Base-by-base conservation (phyloP, 192 early-diverging fungal genomes). In the Entomortierella chlamydospora region DNA sequence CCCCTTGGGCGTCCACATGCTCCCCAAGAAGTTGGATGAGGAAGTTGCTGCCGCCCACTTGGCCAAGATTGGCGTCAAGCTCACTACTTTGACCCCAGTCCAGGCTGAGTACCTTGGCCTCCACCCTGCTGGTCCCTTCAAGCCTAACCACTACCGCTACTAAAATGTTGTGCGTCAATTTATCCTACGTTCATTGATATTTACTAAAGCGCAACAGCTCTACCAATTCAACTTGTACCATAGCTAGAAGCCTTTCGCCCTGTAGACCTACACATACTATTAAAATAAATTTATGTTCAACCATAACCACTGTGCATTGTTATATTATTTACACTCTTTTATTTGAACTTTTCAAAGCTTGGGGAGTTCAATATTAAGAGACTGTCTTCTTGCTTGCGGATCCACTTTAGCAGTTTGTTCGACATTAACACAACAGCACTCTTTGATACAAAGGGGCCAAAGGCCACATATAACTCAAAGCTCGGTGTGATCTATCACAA, bases 21-120 rank as follows among this genome's bases (percentile, higher is more conserved):
- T 99, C 80, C 96, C 98, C 89, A 99, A 99, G 95, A 93, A 96
- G 85, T 90, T 98, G 68, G 98, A 99, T 85, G 98, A 99, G 88
- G 97, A 98, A 87, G 96, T 98, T 70, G 97, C 96, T 54, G 87
- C 87, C 70, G 93, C 95, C 73, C 96, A 99, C 85, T 90, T 99
- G 58, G 91, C 84, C 85, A 93, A 97, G 90, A 91, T 99, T 78
- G 95, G 94, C 78, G 95, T 97, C 87, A 95, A 98, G 90, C 90
- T 97, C 57, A 92, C 95, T 83, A 91, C 88, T 70, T 87, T 99
- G 69, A 87, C 83, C 72, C 52, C 76, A 42, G 83, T 86, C 67
- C 85, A 87, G 70, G 70, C 83, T 59, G 73, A 69, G 67, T 68
- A 68, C 47, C 66, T 68, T 43, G 49, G 56, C 57, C 56, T 68